A percentile compares a stretch with the other conserved stretches of the same genome.
These are phyloP conservation scores for Auricularia heimuer DNA, from an alignment of 768 basidiomycete species.

Conservation along the genomic window DNA sequence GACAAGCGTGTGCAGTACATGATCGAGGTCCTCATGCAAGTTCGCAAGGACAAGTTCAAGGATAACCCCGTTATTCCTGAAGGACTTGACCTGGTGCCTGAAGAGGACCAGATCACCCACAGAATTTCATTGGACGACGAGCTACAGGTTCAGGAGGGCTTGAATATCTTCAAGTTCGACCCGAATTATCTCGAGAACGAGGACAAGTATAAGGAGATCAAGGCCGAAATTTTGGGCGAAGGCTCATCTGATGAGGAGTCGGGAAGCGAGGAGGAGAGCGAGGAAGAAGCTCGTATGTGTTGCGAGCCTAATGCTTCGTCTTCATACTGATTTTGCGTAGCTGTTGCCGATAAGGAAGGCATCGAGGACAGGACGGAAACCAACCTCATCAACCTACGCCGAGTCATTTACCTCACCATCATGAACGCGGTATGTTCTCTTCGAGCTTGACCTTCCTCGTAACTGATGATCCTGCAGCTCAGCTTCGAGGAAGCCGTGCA, in stretches of 20 bases:
- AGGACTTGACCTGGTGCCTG: conserved; percentile 92
- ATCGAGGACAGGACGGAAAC: conserved; percentile 95
- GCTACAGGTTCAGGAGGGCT: conserved; percentile 84
- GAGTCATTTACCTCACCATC: conserved; percentile 92
- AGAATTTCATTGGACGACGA: conserved; percentile 88
- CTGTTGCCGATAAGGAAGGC: conserved; percentile 69
- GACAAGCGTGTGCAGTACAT: conserved; percentile 97
- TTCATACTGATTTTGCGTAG: conserved; percentile 24
- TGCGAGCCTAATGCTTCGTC: not conserved
- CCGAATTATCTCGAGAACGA: conserved; percentile 83
- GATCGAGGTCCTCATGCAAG: conserved; percentile 99
- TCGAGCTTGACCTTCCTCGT: not conserved
- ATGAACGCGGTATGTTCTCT: conserved; percentile 67
- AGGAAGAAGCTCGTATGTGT: conserved; percentile 27
- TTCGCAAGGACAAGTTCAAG: conserved; percentile 98
- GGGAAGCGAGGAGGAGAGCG: conserved; percentile 50
- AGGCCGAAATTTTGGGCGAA: conserved; percentile 87
- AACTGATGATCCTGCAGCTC: conserved; percentile 28
- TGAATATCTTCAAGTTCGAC: conserved; percentile 95
- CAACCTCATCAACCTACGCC: conserved; percentile 88
- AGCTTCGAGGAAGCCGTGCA: conserved; percentile 99
- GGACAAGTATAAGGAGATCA: conserved; percentile 87
- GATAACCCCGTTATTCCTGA: conserved; percentile 94
- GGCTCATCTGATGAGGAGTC: conserved; percentile 58
- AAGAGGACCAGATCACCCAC: conserved; percentile 97